Base-by-base conservation (phyloP, 1,139 yeast genomes). In the Yamadazyma oceani region DNA sequence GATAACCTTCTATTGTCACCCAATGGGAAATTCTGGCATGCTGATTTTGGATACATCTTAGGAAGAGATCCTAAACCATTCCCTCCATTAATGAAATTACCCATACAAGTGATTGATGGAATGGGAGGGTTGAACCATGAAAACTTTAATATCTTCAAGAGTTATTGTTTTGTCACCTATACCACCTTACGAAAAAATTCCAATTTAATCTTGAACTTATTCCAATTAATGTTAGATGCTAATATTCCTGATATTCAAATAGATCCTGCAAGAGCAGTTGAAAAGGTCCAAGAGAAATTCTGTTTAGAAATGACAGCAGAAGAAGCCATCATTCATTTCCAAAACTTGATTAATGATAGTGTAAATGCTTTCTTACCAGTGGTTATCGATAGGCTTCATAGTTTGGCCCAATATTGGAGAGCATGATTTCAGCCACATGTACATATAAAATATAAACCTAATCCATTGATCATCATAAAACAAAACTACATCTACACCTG, bases 41-140 rank as follows among this genome's bases (percentile, higher is more conserved):
- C 96, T 2, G 99, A 94, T 62, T 94, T 88, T 61, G 99, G 99
- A 0, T 94, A 92, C 56, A 90, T 94, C 35, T 66, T 94, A 37
- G 98, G 99, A 1, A 82, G 92, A 38, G 98, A 94, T 57, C 99
- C 98, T 2, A 94, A 94, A 56, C 97, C 97, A 8, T 94, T 94
- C 62, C 97, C 99, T 7, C 99, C 98, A 1, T 72, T 92, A 64
- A 92, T 94, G 97, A 94, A 94, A 56, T 68, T 94, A 26, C 98
- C 98, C 0, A 92, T 94, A 34, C 98, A 94, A 60, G 86, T 94
- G 16, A 86, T 94, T 32, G 98, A 92, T 48, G 98, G 97, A 0
- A 92, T 94, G 92, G 98, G 98, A 2, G 98, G 97, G 1, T 75
- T 87, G 32, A 74, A 78, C 40, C 89, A 92, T 37, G 85, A 84